phyloP scores from a whole-genome alignment of 2,329 filamentous ascomycete species.

The Xylaria sp. region DNA sequence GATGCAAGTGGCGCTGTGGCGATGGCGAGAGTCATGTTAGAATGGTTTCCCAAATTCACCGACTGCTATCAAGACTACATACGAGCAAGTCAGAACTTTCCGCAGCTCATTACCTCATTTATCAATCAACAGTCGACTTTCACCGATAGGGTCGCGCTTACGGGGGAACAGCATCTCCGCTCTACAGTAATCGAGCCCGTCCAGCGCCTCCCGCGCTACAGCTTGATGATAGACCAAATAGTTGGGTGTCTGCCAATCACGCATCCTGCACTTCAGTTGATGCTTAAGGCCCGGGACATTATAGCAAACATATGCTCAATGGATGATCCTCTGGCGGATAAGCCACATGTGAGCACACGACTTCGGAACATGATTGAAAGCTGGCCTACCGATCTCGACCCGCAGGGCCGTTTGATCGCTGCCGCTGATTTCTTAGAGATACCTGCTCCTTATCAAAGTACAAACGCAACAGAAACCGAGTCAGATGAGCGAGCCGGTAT shows the following conservation, averaged over 20 bases:
- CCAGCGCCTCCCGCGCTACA: conserved; percentile 92
- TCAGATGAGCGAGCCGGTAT: conserved; percentile 70
- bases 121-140: conserved; percentile 86
- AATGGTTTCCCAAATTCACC: conserved; percentile 94
- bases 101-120: conserved; percentile 81
- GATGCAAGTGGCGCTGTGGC: conserved; percentile 82
- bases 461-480: conserved; percentile 55
- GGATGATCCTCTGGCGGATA: conserved; percentile 76
- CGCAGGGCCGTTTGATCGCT: conserved; percentile 81
- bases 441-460: conserved; percentile 72
- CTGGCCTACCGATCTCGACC: conserved; percentile 79
- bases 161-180: conserved; percentile 89
- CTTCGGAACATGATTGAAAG: conserved; percentile 80
- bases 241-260: conserved; percentile 84
- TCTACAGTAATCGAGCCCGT: conserved; percentile 97
- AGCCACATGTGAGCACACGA: conserved; percentile 78
- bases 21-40: conserved; percentile 83
- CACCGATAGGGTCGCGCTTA: conserved; percentile 80
- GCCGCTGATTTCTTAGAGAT: conserved; percentile 85
- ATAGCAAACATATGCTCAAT: conserved; percentile 97
- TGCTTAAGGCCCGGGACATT: conserved; percentile 91
- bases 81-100: conserved; percentile 86
- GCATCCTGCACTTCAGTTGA: conserved; percentile 83
- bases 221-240: conserved; percentile 95
- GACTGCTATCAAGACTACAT: conserved; percentile 95